Base-by-base conservation (phyloP, 2,329 filamentous ascomycete genomes). In the Botrytis aclada region DNA sequence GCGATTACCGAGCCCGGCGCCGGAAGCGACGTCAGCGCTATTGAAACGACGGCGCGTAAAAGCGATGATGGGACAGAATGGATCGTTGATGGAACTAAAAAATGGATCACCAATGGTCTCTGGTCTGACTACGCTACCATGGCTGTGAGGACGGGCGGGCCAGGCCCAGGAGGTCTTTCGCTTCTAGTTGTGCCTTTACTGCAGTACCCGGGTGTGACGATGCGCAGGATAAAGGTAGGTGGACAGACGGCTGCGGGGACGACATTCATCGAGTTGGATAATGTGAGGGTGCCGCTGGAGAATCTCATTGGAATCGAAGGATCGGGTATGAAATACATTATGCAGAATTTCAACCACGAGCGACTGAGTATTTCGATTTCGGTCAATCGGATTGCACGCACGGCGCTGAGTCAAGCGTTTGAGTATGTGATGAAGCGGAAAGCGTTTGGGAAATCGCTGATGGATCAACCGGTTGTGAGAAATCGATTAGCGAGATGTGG, bases 61-160 rank as follows among this genome's bases (percentile, higher is more conserved):
- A 54, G 47, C 5, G 47, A n/a, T 14, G 47, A 54, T 54, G 47
- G 91, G 18, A 89, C 89, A 79, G 83, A 88, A 77, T 94, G 91
- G 79, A 85, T 94, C 64, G 83, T 94, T 65, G 93, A 92, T 73
- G 92, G 92, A n/a, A 85, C 87, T 0, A 94, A 94, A 86, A 93
- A 94, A 54, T 86, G 84, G 86, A 92, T 93, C 78, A 92, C 90
- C 0, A 92, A 92, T 77, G 92, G 89, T 8, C 88, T 92, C 74
- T 93, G 90, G 90, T 85, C 88, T 8, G 88, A 93, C 73, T 90
- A 89, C 77, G 85, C 62, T 87, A 10, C 87, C 86, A 45, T 93
- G 89, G 92, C 92, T 0, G 92, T 94, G 1, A 87, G 92, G 47
- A 94, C 92, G 0, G 91, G 91, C 25, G 80, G 79, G 0, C 80